Evolutionary conservation across 1,284 basidiomycete genomes (phyloP).

Genomic region (Boletus mariae): DNA sequence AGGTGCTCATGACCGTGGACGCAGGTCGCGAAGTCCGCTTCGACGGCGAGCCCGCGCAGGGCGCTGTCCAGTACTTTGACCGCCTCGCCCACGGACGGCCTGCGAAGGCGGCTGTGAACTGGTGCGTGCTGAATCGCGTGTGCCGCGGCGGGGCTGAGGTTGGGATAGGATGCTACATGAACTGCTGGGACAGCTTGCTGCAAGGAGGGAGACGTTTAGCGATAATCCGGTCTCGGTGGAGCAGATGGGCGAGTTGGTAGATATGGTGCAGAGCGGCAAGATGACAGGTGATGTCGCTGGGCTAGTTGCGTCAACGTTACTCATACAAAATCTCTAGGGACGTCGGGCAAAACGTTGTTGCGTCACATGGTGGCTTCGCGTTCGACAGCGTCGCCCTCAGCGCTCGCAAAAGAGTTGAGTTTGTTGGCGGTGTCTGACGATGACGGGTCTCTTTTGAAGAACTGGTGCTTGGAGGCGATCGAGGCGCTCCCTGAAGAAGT

Average conservation of each 20-base stretch:
- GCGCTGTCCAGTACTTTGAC: conserved; percentile 77
- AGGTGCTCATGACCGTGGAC: conserved; percentile 76
- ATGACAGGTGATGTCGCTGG: conserved; percentile 46
- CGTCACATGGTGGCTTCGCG: conserved; percentile 56
- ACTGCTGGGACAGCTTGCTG: conserved; percentile 71
- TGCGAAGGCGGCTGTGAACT: conserved; percentile 77
- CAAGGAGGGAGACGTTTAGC: conserved; percentile 56
- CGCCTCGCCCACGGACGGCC: conserved; percentile 53
- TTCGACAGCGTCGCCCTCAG: conserved; percentile 35
- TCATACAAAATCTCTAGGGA: conserved; percentile 40
- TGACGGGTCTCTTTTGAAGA: conserved; percentile 36
- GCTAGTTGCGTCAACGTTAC: neutral
- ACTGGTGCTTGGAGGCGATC: conserved; percentile 64
- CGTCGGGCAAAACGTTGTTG: conserved; percentile 68
- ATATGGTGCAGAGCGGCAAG: conserved; percentile 62
- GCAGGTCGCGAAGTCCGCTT: conserved; percentile 56
- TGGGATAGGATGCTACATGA: conserved; percentile 79
- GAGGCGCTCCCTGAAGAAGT: conserved; percentile 68
- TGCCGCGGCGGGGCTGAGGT: neutral
- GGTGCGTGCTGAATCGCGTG: conserved; percentile 50
- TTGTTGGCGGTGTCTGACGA: conserved; percentile 37
- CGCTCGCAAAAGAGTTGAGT: conserved; percentile 50
- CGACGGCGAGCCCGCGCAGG: conserved; percentile 51
- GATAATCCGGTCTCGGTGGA: conserved; percentile 57
- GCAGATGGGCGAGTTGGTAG: conserved; percentile 76